Evolutionary conservation across 2,329 filamentous ascomycete species (phyloP), one percentile per base, ranked within the genome.

Genomic region (Aspergillus uvarum): DNA sequence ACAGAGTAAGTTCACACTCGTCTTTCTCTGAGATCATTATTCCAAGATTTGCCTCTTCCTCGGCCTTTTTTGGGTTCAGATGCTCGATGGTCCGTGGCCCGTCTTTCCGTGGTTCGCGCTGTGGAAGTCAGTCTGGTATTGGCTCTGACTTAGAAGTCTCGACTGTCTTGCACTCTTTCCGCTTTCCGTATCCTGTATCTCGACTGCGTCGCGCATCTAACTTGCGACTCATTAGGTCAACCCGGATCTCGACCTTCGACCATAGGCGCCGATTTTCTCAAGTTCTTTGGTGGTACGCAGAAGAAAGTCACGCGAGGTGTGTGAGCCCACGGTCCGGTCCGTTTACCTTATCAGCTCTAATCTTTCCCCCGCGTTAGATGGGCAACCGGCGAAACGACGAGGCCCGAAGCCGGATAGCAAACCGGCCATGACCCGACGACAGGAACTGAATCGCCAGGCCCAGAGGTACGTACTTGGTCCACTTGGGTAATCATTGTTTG

Each of bases 371-470:
- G 22, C 47, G 60, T 59, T 70, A 89, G 93, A 96, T 81, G 93
- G 92, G 50, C 89, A 95, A 71, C 83, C 89, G 8, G 87, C 91
- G 2, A 99, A 98, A 79, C 87, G 91, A 66, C 87, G 95, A 76
- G 95, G 95, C 1, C 95, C 95, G 0, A 98, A 98, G 75, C 95
- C 95, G 21, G 95, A 98, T 75, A 96, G 90, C 80, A 97, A 96
- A 74, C 95, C 95, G 19, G 94, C 95, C 49, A 80, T 96, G 70
- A 98, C 94, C 21, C 85, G 94, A 63, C 87, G 94, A 65, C 95
- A 98, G 74, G 94, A 98, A 76, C 81, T 98, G 62, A 98, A 98
- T 74, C 87, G 95, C 64, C 94, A 98, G 79, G 95, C 95, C 31
- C 95, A 98, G 77, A 89, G 93, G 93, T 96, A 85, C 47, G 59